phyloP scores from a whole-genome alignment of 2,329 filamentous ascomycete genomes.

The Macroventuria anomochaeta region DNA sequence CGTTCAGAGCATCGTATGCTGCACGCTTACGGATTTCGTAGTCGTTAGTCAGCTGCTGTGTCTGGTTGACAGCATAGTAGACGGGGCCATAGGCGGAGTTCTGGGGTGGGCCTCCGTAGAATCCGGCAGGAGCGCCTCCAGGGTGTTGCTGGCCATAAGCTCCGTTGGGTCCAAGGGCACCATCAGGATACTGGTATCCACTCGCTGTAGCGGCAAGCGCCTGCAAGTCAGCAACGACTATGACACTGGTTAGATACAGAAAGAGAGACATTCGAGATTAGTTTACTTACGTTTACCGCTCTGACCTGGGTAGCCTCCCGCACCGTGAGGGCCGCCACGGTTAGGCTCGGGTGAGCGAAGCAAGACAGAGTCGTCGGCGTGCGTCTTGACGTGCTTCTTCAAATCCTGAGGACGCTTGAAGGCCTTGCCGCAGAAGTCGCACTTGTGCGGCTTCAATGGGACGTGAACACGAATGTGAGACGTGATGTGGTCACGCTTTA shows the following conservation, averaged over 20 bases:
- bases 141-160: slow-evolving; percentile 60
- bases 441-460: slow-evolving; percentile 98
- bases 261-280: slow-evolving; percentile 18
- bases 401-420: slow-evolving; percentile 99
- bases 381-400: slow-evolving; percentile 99
- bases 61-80: slow-evolving; percentile 75
- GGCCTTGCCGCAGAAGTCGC: slow-evolving; percentile 96
- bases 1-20: slow-evolving; percentile 85
- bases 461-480: slow-evolving; percentile 98
- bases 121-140: slow-evolving; percentile 53
- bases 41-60: slow-evolving; percentile 70
- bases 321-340: slow-evolving; percentile 50
- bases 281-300: slow-evolving; percentile 50
- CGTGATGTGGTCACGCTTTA: slow-evolving; percentile 99
- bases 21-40: slow-evolving; percentile 79
- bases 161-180: slow-evolving; percentile 44
- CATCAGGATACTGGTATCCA: slow-evolving; percentile 57
- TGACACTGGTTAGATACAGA: slow-evolving; percentile 44
- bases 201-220: slow-evolving; percentile 57
- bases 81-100: slow-evolving; percentile 69
- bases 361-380: slow-evolving; percentile 90
- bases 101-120: slow-evolving; percentile 62
- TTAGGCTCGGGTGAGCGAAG: slow-evolving; percentile 69
- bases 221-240: slow-evolving; percentile 56
- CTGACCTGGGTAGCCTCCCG: slow-evolving; percentile 44